Base-by-base conservation (phyloP, 768 basidiomycete genomes). In the Psilocybe azurescens region DNA sequence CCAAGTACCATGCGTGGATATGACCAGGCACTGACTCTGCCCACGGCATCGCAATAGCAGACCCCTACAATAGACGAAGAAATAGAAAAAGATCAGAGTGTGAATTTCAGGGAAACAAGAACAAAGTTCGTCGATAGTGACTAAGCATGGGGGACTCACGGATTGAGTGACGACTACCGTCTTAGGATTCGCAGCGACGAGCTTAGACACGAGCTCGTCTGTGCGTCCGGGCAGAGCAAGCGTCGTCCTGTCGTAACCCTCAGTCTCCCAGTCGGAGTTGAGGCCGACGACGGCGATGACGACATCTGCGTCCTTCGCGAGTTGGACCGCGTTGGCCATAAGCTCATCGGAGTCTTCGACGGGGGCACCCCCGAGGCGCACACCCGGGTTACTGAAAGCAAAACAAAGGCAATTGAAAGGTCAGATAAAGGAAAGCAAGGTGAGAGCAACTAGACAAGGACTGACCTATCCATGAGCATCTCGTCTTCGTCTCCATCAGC, bases 1-100 rank as follows among this genome's bases (percentile, higher is more conserved):
- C 93, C 41, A 92, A 84, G 69, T 94, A 95, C 91, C 91, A 95
- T 0, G 91, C 81, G 60, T 95, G 93, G 13, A 93, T 81, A 62
- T 94, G 79, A 1, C 86, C 83, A 28, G 86, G 75, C 0, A 90
- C 90, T 9, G 83, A 75, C 61, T 88, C 82, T 8, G 82, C 81
- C 93, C 93, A 95, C 3, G 93, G 93, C 78, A 94, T 80, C 2
- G 84, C 81, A 67, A 91, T 88, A n/a, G 89, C 81, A 24, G 90
- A 90, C 4, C 90, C 89, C 86, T 89, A 49, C 1, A 62, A 56
- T 56, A 32, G 28, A 38, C 7, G 20, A 38, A 32, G 7, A 57
- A 5, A 41, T n/a, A 30, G 70, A 24, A 24, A 24, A 1, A 24
- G 24, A 24, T 58, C 46, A 48, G 56, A 54, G 46, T 55, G 58